Conservation (phyloP, 225 moss, liverwort and hornwort genomes). For the Thuidium tamariscinum region DNA sequence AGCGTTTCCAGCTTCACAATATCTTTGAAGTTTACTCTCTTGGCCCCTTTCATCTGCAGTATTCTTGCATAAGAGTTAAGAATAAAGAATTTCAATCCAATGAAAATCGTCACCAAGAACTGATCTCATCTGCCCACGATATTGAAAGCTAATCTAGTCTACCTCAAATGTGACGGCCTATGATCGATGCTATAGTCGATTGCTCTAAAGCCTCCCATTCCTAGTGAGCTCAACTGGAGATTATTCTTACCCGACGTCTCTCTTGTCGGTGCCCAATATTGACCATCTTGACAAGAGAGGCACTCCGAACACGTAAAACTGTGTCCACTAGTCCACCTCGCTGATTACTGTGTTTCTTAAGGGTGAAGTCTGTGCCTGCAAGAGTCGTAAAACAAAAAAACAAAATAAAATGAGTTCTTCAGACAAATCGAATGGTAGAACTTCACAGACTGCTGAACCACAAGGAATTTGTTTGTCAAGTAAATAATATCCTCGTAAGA, state of each 20-base stretch:
- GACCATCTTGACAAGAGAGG: conserved; percentile 96
- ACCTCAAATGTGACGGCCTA: not conserved
- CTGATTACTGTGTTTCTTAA: conserved; percentile 98
- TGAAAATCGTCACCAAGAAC: not conserved
- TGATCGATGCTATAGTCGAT: not conserved
- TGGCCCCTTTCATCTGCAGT: conserved; percentile 82
- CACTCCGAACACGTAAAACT: conserved; percentile 86
- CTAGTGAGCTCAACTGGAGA: not conserved
- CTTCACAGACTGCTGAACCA: not conserved
- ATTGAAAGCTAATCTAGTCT: not conserved
- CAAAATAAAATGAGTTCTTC: not conserved
- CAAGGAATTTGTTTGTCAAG: not conserved
- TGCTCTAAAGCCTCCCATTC: not conserved
- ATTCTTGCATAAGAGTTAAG: not conserved
- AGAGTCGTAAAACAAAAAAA: not conserved
- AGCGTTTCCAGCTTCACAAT: conserved; percentile 94
- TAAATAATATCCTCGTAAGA: not conserved
- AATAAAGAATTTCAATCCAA: not conserved
- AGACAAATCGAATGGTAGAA: not conserved
- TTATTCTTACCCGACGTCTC: conserved; percentile 57
- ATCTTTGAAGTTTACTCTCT: conserved; percentile 89
- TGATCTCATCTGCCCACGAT: not conserved
- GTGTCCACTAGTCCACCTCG: conserved; percentile 89
- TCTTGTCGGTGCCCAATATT: conserved; percentile 91
- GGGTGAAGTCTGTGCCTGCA: conserved; percentile 83